A percentile compares a stretch with the other conserved stretches of the same genome.
Conservation (phyloP, 331 rosid genomes). For the Malus hybrid region DNA sequence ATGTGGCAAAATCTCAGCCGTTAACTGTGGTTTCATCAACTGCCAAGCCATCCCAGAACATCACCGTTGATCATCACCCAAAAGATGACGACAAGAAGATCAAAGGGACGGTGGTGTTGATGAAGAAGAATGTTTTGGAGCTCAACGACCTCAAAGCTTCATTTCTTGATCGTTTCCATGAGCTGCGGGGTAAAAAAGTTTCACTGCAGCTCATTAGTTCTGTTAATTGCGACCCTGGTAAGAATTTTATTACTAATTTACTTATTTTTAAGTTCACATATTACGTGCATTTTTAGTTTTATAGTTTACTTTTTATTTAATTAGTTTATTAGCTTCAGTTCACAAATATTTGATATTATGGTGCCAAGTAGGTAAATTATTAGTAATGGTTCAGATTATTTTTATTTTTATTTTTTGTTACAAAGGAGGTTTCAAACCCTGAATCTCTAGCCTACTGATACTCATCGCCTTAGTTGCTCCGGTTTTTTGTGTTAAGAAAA, state of each 20-base stretch:
- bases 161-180: constrained; percentile 16
- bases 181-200: constrained; percentile 18
- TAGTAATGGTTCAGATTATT: too few relatives aligned
- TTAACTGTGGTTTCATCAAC: constrained; percentile 3
- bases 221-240: constrained; percentile 16
- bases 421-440: too few relatives aligned
- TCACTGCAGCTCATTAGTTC: constrained; percentile 27
- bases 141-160: constrained; percentile 23
- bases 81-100: not conserved
- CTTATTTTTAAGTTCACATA: not conserved
- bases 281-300: not conserved
- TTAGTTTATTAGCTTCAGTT: too few relatives aligned
- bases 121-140: constrained; percentile 34
- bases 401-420: too few relatives aligned
- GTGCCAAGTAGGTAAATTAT: too few relatives aligned
- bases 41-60: constrained; percentile 6
- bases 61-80: not conserved
- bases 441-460: too few relatives aligned
- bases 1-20: not conserved
- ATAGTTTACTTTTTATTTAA: too few relatives aligned
- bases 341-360: too few relatives aligned
- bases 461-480: not conserved
- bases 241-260: not conserved
- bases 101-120: constrained; percentile 22
- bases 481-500: not conserved